Conservation (phyloP, 768 basidiomycete genomes). For the Lyophyllum shimeji region DNA sequence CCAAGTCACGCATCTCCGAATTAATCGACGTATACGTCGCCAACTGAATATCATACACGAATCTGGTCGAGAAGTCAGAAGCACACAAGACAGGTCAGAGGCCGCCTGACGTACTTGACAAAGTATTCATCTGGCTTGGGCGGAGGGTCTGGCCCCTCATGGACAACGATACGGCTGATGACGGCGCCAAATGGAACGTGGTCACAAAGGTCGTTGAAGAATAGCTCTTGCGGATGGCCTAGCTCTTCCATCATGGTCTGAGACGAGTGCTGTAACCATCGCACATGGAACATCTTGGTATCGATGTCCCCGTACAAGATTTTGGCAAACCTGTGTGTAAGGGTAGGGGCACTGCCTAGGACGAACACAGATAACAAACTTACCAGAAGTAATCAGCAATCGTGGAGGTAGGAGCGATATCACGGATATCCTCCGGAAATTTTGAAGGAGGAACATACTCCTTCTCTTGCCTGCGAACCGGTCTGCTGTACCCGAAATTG, state of each 20-base stretch:
- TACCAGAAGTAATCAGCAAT: conserved; percentile 70
- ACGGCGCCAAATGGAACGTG: conserved; percentile 37
- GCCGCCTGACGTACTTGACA: conserved; percentile 45
- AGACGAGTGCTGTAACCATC: conserved; percentile 74
- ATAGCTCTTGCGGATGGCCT: conserved; percentile 63
- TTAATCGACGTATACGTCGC: conserved; percentile 48
- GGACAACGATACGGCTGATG: conserved; percentile 48
- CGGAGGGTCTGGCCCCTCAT: conserved; percentile 27
- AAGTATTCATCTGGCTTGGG: conserved; percentile 45
- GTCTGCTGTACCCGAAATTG: too few species aligned
- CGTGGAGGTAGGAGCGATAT: conserved; percentile 36
- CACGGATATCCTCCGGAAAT: conserved; percentile 30
- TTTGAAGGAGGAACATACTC: conserved; percentile 25
- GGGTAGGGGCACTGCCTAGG: neutral
- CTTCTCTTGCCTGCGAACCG: conserved; percentile 25
- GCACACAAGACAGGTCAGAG: neutral
- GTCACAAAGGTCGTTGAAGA: conserved; percentile 56
- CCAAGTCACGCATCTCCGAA: conserved; percentile 21
- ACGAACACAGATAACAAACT: neutral
- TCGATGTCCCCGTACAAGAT: conserved; percentile 53
- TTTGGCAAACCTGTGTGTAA: conserved; percentile 59
- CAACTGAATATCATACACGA: conserved; percentile 44
- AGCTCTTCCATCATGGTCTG: conserved; percentile 62
- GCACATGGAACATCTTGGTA: conserved; percentile 53
- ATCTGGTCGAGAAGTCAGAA: conserved; percentile 33